phyloP scores from a whole-genome alignment of 306 rosid species.

The Lathyrus sativus region DNA sequence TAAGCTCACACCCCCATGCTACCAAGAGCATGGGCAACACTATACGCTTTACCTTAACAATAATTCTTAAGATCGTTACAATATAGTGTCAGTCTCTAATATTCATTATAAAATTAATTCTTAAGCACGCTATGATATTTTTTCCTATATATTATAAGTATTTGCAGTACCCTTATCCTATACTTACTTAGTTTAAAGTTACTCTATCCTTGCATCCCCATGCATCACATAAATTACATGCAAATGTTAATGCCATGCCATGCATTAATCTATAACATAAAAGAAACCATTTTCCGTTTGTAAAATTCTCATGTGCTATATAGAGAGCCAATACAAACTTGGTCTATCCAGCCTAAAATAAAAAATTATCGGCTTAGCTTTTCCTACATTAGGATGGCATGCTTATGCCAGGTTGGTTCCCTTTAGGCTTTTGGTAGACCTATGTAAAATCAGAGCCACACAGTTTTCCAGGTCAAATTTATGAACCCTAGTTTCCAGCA shows the following conservation, averaged over 20 bases:
- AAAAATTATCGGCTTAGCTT: neutral
- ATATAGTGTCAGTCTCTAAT: neutral
- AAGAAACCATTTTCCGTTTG: conserved; percentile 11
- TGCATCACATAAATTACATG: conserved; percentile 19
- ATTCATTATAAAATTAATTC: neutral
- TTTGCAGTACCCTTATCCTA: neutral
- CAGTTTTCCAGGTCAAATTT: neutral
- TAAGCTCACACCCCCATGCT: no score
- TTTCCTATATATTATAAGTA: neutral
- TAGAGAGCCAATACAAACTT: conserved; percentile 4
- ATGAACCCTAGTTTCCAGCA: conserved; percentile 11
- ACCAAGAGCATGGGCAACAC: no score
- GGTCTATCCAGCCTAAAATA: neutral
- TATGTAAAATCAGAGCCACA: neutral
- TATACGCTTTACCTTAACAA: no score
- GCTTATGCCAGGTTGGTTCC: neutral
- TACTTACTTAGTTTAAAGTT: neutral
- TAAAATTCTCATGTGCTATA: neutral
- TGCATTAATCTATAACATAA: conserved; percentile 12
- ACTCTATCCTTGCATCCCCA: neutral
- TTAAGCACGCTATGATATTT: neutral
- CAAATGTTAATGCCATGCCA: neutral
- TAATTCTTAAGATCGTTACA: no score
- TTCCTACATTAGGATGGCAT: conserved; percentile 9
- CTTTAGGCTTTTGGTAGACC: neutral